Evolutionary conservation across 495 filamentous ascomycete genomes (phyloP).

Genomic region (Podospora didyma): DNA sequence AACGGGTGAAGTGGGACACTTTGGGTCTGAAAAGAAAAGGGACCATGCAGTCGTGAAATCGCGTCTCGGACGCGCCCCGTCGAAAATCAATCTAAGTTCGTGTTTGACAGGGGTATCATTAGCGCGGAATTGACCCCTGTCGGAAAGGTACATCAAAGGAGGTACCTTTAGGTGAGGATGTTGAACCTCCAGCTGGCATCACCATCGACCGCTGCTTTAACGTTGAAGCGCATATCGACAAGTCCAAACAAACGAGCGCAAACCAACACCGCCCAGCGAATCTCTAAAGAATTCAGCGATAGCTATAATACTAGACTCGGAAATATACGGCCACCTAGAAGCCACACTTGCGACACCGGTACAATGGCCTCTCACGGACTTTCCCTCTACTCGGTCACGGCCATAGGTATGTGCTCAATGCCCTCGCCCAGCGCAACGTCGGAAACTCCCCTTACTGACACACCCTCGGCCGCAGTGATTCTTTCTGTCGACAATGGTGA

Average conservation of each 20-base stretch:
- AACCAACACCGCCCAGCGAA: no score
- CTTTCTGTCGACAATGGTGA: slow-evolving; percentile 83
- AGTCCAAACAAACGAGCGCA: no score
- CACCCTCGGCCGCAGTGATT: slow-evolving; percentile 23
- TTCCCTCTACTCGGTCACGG: slow-evolving; percentile 88
- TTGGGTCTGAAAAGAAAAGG: slow-evolving; percentile 21
- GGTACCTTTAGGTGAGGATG: not conserved
- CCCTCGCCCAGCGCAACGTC: not conserved
- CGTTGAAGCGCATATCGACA: no score
- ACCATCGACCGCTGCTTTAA: slow-evolving; percentile 19
- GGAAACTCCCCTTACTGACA: not conserved
- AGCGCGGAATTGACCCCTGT: slow-evolving; percentile 15
- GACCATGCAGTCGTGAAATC: no score
- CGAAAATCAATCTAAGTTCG: slow-evolving; percentile 24
- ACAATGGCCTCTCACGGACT: slow-evolving; percentile 54
- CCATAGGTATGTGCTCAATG: slow-evolving; percentile 56
- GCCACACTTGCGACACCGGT: no score
- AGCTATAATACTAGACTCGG: no score
- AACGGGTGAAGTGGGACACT: not conserved
- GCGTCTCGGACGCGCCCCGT: slow-evolving; percentile 15
- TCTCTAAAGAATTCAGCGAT: no score
- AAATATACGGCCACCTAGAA: no score
- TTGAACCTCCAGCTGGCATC: no score
- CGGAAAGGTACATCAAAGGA: slow-evolving; percentile 9
- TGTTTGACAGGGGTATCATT: slow-evolving; percentile 11